Conservation (phyloP, 2,329 filamentous ascomycete species). For the Neofusicoccum laricinum region DNA sequence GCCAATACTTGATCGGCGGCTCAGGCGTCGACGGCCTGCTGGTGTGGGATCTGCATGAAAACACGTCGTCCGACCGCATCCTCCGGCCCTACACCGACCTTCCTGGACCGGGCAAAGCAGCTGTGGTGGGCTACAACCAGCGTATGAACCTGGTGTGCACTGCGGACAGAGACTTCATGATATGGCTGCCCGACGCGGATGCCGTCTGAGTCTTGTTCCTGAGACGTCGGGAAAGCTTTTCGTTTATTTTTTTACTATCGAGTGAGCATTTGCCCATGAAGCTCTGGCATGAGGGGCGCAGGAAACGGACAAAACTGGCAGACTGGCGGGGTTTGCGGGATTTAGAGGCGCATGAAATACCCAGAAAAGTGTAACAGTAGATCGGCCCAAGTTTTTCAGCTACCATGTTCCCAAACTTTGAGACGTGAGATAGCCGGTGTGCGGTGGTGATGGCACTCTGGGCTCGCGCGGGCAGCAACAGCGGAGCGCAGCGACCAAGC, state of each 20-base stretch:
- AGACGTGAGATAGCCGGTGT: neutral
- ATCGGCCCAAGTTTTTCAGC: neutral
- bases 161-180: conserved; percentile 71
- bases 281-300: neutral
- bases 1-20: conserved; percentile 84
- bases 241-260: neutral
- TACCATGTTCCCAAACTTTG: neutral
- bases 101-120: conserved; percentile 63
- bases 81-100: conserved; percentile 63
- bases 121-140: conserved; percentile 83
- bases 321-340: neutral
- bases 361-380: neutral
- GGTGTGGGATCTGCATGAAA: conserved; percentile 76
- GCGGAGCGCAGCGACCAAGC: neutral
- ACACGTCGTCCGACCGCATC: conserved; percentile 53
- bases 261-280: neutral
- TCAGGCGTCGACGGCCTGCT: conserved; percentile 62
- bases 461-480: conserved; percentile 2
- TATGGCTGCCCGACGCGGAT: conserved; percentile 49
- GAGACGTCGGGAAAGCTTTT: neutral
- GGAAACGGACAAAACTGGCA: neutral
- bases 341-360: neutral
- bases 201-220: neutral
- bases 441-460: neutral
- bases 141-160: conserved; percentile 88